phyloP scores from a whole-genome alignment of 176 grass and related monocot genomes.

The Hsuehochloa calcarea region DNA sequence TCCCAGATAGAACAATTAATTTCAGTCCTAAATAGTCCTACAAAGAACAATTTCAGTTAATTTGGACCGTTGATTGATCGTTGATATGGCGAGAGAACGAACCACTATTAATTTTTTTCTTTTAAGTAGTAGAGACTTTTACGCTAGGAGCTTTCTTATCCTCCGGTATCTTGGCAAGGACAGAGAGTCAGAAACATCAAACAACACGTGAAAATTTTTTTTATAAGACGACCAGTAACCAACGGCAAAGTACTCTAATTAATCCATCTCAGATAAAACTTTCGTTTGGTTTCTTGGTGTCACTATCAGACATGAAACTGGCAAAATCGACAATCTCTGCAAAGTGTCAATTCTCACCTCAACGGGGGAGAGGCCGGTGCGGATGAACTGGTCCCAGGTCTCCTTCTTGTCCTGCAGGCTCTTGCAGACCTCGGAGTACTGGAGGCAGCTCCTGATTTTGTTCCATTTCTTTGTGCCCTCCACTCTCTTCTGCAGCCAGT shows the following conservation, averaged over 20 bases:
- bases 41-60: background rate
- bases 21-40: background rate
- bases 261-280: background rate
- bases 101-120: too few species aligned
- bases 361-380: constrained; percentile 57
- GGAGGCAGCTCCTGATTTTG: constrained; percentile 69
- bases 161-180: background rate
- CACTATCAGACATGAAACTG: too few species aligned
- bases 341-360: constrained; percentile 40
- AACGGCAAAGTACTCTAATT: background rate
- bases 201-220: background rate
- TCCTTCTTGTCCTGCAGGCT: constrained; percentile 34
- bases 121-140: too few species aligned
- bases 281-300: background rate
- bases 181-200: background rate
- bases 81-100: too few species aligned
- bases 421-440: constrained; percentile 67
- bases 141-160: background rate
- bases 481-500: constrained; percentile 81
- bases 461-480: constrained; percentile 60
- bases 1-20: background rate
- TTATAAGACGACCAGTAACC: background rate
- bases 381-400: constrained; percentile 33
- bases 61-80: too few species aligned
- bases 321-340: too few species aligned